A percentile compares a stretch with the other conserved stretches of the same genome.
Conservation (phyloP, 2,329 filamentous ascomycete species). For the Paraphaeosphaeria minitans region DNA sequence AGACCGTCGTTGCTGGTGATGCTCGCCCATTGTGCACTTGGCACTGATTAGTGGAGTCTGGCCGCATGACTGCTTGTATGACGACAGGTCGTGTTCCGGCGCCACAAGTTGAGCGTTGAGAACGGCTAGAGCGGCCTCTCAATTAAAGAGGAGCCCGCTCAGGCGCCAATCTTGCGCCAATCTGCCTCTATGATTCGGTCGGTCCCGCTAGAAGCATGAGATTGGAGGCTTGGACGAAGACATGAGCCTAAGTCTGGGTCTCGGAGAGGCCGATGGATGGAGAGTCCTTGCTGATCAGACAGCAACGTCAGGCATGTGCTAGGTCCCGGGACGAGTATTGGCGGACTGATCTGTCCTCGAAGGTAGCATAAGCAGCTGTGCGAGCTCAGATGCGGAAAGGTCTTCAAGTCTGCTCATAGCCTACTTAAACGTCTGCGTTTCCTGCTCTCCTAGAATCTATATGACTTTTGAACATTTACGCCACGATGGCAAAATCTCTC, state of each 20-base stretch:
- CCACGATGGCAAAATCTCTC: slow-evolving; percentile 13
- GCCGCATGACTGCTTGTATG: too few relatives aligned
- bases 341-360: slow-evolving; percentile 12
- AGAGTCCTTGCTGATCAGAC: slow-evolving; percentile 7
- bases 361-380: slow-evolving; percentile 12
- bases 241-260: slow-evolving; percentile 16
- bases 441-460: slow-evolving; percentile 8
- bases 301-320: slow-evolving; percentile 10
- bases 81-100: too few relatives aligned
- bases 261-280: slow-evolving; percentile 14
- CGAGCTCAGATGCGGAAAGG: slow-evolving; percentile 11
- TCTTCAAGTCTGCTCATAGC: slow-evolving; percentile 3
- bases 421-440: slow-evolving; percentile 20
- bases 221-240: slow-evolving; percentile 7
- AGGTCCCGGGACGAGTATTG: slow-evolving; percentile 15
- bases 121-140: slow-evolving; percentile 13
- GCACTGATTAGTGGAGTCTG: too few relatives aligned
- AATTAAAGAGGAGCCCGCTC: slow-evolving; percentile 14
- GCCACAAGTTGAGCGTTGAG: slow-evolving; percentile 9
- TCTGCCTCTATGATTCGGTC: slow-evolving; percentile 12
- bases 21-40: too few relatives aligned
- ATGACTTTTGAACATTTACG: slow-evolving; percentile 7
- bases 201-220: slow-evolving; percentile 6
- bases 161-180: too few relatives aligned
- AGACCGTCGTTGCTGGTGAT: too few relatives aligned